Conservation (phyloP, 192 early-diverging fungal genomes). For the Tieghemiomyces parasiticus region DNA sequence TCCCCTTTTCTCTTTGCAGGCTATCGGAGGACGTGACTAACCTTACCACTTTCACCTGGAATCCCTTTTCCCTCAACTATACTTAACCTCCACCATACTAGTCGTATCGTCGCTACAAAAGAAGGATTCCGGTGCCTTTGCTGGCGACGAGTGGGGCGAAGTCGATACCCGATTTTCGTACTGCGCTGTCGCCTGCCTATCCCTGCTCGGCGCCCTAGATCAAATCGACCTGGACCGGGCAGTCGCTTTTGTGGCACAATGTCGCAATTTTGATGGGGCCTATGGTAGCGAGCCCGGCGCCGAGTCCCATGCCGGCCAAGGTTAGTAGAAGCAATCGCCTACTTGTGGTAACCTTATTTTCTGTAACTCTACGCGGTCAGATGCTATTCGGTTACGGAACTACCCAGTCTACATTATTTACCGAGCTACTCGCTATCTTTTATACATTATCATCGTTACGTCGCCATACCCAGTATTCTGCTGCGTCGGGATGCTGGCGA, state of each 20-base stretch:
- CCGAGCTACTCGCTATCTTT: too few species aligned
- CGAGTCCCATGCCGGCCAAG: slow-evolving; percentile 81
- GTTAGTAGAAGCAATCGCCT: slow-evolving; percentile 18
- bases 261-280: slow-evolving; percentile 94
- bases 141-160: slow-evolving; percentile 88
- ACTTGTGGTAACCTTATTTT: too few species aligned
- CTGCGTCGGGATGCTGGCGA: slow-evolving; percentile 77
- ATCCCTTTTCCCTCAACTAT: too few species aligned
- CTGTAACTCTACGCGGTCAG: too few species aligned
- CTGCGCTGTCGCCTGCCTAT: slow-evolving; percentile 60
- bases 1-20: too few species aligned
- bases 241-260: slow-evolving; percentile 52
- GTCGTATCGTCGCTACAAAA: slow-evolving; percentile 50
- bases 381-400: too few species aligned
- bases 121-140: slow-evolving; percentile 56
- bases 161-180: slow-evolving; percentile 89
- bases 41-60: too few species aligned
- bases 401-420: too few species aligned
- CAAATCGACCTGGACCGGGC: slow-evolving; percentile 47
- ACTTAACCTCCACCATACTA: too few species aligned
- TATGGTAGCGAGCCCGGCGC: slow-evolving; percentile 81
- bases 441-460: too few species aligned
- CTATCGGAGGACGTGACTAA: too few species aligned
- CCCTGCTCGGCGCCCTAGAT: slow-evolving; percentile 56
- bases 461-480: slow-evolving; percentile 79